These are phyloP conservation scores for Metschnikowia reukaufii DNA, from an alignment of 805 yeast species.

Conservation along the genomic window DNA sequence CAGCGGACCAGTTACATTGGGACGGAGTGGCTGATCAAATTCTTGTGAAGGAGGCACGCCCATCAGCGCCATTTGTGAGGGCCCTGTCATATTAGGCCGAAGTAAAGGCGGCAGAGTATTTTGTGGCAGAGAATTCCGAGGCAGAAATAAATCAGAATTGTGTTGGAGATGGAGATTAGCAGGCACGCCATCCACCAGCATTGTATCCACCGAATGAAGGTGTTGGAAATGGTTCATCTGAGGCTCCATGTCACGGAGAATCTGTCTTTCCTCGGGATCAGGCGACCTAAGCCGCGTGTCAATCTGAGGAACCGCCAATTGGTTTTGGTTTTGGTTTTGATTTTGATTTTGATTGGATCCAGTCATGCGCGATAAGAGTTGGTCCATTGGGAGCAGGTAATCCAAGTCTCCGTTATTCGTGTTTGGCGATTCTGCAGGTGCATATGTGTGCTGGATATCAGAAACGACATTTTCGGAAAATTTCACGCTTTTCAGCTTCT, in stretches of 20 bases:
- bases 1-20: constrained; percentile 28
- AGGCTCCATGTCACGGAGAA: constrained; percentile 70
- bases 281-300: constrained; percentile 19
- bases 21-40: constrained; percentile 21
- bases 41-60: constrained; percentile 4
- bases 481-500: constrained; percentile 59
- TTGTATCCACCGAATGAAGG: constrained; percentile 72
- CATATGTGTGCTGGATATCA: constrained; percentile 32
- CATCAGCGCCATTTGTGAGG: constrained; percentile 41
- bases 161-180: constrained; percentile 46
- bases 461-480: constrained; percentile 67
- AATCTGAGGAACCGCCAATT: constrained; percentile 15
- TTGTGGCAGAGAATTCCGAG: constrained; percentile 15
- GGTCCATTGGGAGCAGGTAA: constrained; percentile 74
- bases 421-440: constrained; percentile 13
- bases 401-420: constrained; percentile 43
- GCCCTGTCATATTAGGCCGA: constrained; percentile 48
- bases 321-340: too few species aligned
- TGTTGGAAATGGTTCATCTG: constrained; percentile 68
- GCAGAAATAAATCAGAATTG: constrained; percentile 15
- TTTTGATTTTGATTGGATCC: constrained; percentile 4
- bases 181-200: constrained; percentile 69
- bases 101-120: constrained; percentile 28
- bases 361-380: constrained; percentile 51
- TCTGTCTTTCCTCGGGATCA: constrained; percentile 68